A percentile compares a stretch with the other conserved stretches of the same genome.
These are phyloP conservation scores for Penstemon eatonii DNA, from an alignment of 257 asterid species.

Conservation along the genomic window DNA sequence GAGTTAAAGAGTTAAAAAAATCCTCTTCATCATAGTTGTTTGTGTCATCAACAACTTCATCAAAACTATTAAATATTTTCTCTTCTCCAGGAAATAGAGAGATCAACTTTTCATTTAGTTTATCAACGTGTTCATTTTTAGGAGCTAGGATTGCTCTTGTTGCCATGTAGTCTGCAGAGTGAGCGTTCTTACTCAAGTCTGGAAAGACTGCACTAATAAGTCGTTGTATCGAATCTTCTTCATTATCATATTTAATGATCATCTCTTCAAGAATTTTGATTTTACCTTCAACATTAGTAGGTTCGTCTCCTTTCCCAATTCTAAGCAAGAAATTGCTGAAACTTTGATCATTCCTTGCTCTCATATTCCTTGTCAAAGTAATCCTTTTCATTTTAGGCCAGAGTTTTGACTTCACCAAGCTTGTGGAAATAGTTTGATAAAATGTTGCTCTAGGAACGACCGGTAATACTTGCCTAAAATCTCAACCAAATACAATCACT, in stretches of 20 bases:
- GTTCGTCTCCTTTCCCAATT: background rate
- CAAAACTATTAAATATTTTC: background rate
- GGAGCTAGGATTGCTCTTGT: background rate
- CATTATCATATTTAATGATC: background rate
- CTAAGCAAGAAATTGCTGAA: background rate
- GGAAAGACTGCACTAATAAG: background rate
- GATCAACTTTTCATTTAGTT: background rate
- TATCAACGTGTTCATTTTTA: background rate
- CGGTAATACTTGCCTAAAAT: too few relatives aligned
- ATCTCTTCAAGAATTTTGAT: background rate
- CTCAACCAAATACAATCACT: too few relatives aligned
- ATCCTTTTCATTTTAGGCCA: too few relatives aligned
- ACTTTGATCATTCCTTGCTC: background rate
- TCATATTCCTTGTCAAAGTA: too few relatives aligned
- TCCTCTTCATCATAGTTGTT: background rate
- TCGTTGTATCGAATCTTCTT: background rate
- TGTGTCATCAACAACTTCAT: background rate
- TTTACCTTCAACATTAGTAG: background rate
- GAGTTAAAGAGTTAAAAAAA: background rate
- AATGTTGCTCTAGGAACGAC: too few relatives aligned
- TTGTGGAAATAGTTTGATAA: too few relatives aligned
- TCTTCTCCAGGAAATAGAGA: background rate
- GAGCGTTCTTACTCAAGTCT: background rate
- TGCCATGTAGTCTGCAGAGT: background rate
- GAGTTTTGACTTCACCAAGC: too few relatives aligned